These are phyloP conservation scores for Paracoccidioides lutzii DNA, from an alignment of 2,329 filamentous ascomycete genomes.

Conservation along the genomic window DNA sequence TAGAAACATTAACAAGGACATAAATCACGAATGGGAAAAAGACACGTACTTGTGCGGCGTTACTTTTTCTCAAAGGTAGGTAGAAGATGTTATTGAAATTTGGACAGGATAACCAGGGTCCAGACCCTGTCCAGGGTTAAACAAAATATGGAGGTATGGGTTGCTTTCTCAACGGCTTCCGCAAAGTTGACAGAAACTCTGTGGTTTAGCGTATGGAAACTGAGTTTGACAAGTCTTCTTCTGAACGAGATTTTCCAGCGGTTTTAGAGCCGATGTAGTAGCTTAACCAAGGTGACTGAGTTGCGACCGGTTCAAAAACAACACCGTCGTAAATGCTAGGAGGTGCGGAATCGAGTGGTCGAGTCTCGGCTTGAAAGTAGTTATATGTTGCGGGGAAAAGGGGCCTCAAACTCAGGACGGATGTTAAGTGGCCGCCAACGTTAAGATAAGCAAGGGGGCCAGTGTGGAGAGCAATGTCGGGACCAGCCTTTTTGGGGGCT, in stretches of 20 bases:
- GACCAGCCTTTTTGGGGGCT: neutral
- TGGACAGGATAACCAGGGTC: neutral
- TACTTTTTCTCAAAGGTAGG: constrained; percentile 20
- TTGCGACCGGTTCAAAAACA: neutral
- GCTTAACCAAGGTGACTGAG: neutral
- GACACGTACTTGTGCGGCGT: constrained; percentile 18
- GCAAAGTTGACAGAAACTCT: neutral
- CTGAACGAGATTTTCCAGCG: neutral
- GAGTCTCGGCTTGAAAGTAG: neutral
- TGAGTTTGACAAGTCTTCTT: neutral
- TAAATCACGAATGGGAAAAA: neutral
- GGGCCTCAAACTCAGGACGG: neutral
- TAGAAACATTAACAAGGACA: neutral
- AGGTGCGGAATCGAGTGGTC: neutral
- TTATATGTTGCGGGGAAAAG: neutral
- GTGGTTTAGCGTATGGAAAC: neutral
- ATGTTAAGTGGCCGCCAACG: neutral
- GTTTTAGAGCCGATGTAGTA: neutral
- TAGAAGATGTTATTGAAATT: constrained; percentile 20
- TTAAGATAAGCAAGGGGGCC: neutral
- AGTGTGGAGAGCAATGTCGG: neutral
- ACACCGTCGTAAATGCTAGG: neutral
- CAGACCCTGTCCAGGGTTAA: neutral
- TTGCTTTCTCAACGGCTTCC: neutral
- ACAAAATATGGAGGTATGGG: neutral